Percentiles rank a stretch among this genome's conserved stretches.
Evolutionary conservation across 208 protist genomes (phyloP).

Genomic region (Crithidia brevicula): DNA sequence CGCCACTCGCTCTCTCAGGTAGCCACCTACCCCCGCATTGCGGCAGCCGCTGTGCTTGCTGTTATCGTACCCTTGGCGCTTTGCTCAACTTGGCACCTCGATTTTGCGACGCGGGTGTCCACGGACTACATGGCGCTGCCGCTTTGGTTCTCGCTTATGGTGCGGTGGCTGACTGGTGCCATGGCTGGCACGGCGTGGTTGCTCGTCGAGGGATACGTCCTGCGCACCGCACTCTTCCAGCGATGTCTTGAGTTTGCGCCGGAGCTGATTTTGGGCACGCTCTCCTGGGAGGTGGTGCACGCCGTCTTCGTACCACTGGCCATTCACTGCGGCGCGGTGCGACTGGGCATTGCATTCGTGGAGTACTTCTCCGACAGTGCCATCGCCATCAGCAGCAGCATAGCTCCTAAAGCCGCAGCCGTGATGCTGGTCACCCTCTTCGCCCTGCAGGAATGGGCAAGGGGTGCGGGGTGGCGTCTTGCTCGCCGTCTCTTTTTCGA

Average conservation of each 20-base stretch:
- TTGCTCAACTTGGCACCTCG: constrained; percentile 22
- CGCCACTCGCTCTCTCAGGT: constrained; percentile 5
- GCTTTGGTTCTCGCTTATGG: constrained; percentile 22
- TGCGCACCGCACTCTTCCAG: constrained; percentile 26
- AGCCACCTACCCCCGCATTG: constrained; percentile 7
- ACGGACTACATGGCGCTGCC: constrained; percentile 25
- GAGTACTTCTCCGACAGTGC: too few relatives aligned
- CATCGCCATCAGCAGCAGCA: too few relatives aligned
- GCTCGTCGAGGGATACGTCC: constrained; percentile 5
- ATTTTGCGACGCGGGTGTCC: constrained; percentile 12
- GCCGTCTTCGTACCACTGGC: constrained; percentile 17
- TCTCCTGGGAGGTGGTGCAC: constrained; percentile 12
- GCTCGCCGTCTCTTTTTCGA: too few relatives aligned
- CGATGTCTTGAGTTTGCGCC: constrained; percentile 23
- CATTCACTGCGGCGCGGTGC: constrained; percentile 20
- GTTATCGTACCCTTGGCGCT: constrained; percentile 8
- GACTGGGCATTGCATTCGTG: constrained; percentile 17
- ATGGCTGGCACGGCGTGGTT: constrained; percentile 7
- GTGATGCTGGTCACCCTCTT: too few relatives aligned
- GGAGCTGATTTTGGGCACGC: constrained; percentile 2
- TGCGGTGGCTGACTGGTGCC: constrained; percentile 18
- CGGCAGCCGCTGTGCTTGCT: neutral
- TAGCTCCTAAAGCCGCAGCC: too few relatives aligned
- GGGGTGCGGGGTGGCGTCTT: too few relatives aligned
- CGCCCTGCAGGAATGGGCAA: too few relatives aligned